phyloP scores from a whole-genome alignment of 2,329 filamentous ascomycete species.

The Capronia americana region DNA sequence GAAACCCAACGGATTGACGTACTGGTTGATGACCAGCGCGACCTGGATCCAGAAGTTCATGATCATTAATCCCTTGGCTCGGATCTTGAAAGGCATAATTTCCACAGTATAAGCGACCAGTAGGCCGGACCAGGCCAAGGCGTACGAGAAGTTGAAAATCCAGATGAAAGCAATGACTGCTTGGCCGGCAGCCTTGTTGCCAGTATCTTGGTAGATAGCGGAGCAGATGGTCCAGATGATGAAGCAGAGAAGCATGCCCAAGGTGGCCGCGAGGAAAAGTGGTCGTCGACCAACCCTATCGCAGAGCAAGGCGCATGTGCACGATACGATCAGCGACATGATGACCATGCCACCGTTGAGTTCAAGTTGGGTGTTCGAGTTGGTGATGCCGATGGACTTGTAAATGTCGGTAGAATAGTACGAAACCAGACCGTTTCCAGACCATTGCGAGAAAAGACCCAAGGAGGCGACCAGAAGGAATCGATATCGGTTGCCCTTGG shows the following conservation, averaged over 20 bases:
- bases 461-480: conserved; percentile 60
- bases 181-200: conserved; percentile 44
- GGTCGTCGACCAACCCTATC: conserved; percentile 63
- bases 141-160: conserved; percentile 51
- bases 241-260: conserved; percentile 50
- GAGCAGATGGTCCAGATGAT: conserved; percentile 51
- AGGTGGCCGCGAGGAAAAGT: conserved; percentile 57
- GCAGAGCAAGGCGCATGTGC: conserved; percentile 62
- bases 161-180: conserved; percentile 50
- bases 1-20: conserved; percentile 33
- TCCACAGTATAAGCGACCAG: conserved; percentile 53
- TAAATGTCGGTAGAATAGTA: conserved; percentile 47
- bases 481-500: conserved; percentile 62
- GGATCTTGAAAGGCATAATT: conserved; percentile 57
- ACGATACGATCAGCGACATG: conserved; percentile 64
- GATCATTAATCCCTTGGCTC: conserved; percentile 51
- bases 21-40: conserved; percentile 31
- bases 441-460: conserved; percentile 65
- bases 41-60: conserved; percentile 35
- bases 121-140: conserved; percentile 47
- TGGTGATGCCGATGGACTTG: conserved; percentile 66
- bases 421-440: conserved; percentile 55
- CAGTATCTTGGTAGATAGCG: conserved; percentile 44
- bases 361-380: conserved; percentile 51
- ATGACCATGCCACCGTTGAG: conserved; percentile 63